These are phyloP conservation scores for Zygoascus hellenicus DNA, from an alignment of 1,139 yeast species.

Conservation along the genomic window DNA sequence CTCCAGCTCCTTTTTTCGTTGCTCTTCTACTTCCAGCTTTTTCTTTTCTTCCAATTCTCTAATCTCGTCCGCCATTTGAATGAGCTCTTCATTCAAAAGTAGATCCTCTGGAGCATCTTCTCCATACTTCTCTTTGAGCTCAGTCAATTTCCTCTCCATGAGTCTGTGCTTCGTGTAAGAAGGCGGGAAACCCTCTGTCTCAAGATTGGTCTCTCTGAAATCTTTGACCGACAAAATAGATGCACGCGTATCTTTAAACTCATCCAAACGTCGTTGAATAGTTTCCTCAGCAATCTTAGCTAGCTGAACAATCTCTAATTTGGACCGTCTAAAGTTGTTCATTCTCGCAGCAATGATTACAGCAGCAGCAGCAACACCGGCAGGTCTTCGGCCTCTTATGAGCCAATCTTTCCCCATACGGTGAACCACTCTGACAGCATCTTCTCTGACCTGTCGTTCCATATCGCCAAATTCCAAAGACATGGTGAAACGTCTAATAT, in stretches of 20 bases:
- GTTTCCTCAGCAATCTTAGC: conserved; percentile 96
- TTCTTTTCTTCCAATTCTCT: conserved; percentile 10
- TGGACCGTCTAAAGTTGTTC: conserved; percentile 90
- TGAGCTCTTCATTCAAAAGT: conserved; percentile 8
- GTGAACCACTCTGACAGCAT: conserved; percentile 80
- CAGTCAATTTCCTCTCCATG: conserved; percentile 21
- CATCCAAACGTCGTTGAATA: conserved; percentile 80
- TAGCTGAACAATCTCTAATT: conserved; percentile 88
- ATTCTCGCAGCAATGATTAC: conserved; percentile 87
- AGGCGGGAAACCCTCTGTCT: conserved; percentile 67
- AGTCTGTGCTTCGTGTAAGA: conserved; percentile 46
- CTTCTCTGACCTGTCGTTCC: conserved; percentile 64
- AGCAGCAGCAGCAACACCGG: conserved; percentile 98
- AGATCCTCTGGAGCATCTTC: conserved; percentile 13
- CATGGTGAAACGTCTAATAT: conserved; percentile 90
- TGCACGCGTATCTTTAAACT: conserved; percentile 72
- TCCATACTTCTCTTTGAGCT: conserved; percentile 13
- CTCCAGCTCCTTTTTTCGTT: conserved; percentile 18
- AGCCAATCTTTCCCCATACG: conserved; percentile 96
- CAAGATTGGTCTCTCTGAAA: conserved; percentile 53
- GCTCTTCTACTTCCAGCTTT: conserved; percentile 13
- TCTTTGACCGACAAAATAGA: conserved; percentile 67
- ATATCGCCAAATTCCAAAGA: conserved; percentile 68
- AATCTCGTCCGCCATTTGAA: conserved; percentile 12
- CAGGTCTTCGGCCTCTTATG: conserved; percentile 94